Evolutionary conservation across 768 basidiomycete species (phyloP), one percentile per base, ranked within the genome.

Genomic region (Dioszegia hungarica): DNA sequence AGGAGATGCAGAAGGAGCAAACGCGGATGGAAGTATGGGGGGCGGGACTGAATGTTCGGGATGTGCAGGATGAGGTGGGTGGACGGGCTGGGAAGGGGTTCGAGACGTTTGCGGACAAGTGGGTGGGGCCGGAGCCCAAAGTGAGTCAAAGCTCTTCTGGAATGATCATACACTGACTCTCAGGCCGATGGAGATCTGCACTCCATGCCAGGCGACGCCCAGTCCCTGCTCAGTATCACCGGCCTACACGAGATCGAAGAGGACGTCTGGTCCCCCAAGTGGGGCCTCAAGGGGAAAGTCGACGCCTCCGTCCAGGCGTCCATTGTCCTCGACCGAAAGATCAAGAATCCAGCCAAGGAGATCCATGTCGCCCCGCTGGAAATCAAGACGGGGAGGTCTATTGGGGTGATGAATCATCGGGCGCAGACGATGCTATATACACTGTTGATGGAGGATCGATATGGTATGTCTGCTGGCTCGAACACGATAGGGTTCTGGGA

Each of bases 391-490:
- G 95, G 95, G 1, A 82, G 87, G 28, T 78, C 86, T 0, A 78
- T 82, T 8, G 86, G 84, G 0, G 82, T 83, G 1, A 85, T 92
- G 84, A 91, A 94, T 63, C 94, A 98, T 75, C 87, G 95, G 34
- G 95, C 95, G 0, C 95, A 99, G 76, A 99, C 95, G 0, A 92
- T 97, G 86, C 78, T 99, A 3, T 99, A 99, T 74, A 94, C 91
- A 0, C 79, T 98, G 4, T 81, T 99, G 1, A 84, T 91, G 65
- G 83, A 84, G 36, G 93, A 98, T 72, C 83, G 94, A n/a, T 97
- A 97, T 67, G 75, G 81, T 81, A 33, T 51, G 77, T 72, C 19
- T 28, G 3, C 40, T 34, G 22, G 5, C 6, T 25, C 24, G 14
- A 12, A 24, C 19, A 14, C 22, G 19, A n/a, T n/a, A n/a, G n/a